phyloP scores from a whole-genome alignment of 2,329 filamentous ascomycete species.

The Colletotrichum karsti region DNA sequence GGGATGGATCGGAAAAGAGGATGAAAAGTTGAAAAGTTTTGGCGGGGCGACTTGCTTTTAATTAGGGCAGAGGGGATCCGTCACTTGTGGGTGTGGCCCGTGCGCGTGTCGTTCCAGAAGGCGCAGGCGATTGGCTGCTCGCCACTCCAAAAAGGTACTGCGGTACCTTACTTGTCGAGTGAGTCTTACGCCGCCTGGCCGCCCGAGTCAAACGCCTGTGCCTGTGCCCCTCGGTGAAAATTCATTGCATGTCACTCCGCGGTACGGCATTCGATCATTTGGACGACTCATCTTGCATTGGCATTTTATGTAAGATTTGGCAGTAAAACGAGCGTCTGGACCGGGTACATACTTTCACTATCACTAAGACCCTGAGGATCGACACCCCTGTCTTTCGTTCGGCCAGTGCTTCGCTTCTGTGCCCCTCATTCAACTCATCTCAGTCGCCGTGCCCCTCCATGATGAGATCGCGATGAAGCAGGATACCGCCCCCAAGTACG shows the following conservation, averaged over 20 bases:
- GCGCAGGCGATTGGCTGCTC: slow-evolving; percentile 20
- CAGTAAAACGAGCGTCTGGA: neutral
- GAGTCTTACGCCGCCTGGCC: slow-evolving; percentile 19
- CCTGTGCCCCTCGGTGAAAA: slow-evolving; percentile 9
- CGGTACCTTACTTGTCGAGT: neutral
- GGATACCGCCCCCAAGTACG: slow-evolving; percentile 25
- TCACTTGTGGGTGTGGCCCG: slow-evolving; percentile 18
- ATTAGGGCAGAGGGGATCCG: slow-evolving; percentile 15
- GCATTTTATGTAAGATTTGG: slow-evolving; percentile 14
- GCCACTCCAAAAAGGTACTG: neutral
- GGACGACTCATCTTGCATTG: slow-evolving; percentile 1
- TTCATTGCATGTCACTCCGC: slow-evolving; percentile 14
- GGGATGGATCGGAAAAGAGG: slow-evolving; percentile 2
- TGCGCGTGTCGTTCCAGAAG: slow-evolving; percentile 12
- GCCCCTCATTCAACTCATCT: slow-evolving; percentile 22
- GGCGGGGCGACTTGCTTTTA: slow-evolving; percentile 24
- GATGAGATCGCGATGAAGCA: slow-evolving; percentile 27
- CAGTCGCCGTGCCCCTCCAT: slow-evolving; percentile 19
- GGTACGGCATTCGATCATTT: neutral
- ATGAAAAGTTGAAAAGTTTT: neutral
- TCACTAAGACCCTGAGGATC: slow-evolving; percentile 7
- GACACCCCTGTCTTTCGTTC: neutral
- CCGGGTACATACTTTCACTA: neutral
- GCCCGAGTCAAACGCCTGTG: neutral
- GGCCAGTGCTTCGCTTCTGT: slow-evolving; percentile 10